These are phyloP conservation scores for Dothiorella sarmentorum DNA, from an alignment of 2,329 filamentous ascomycete species.

Conservation along the genomic window DNA sequence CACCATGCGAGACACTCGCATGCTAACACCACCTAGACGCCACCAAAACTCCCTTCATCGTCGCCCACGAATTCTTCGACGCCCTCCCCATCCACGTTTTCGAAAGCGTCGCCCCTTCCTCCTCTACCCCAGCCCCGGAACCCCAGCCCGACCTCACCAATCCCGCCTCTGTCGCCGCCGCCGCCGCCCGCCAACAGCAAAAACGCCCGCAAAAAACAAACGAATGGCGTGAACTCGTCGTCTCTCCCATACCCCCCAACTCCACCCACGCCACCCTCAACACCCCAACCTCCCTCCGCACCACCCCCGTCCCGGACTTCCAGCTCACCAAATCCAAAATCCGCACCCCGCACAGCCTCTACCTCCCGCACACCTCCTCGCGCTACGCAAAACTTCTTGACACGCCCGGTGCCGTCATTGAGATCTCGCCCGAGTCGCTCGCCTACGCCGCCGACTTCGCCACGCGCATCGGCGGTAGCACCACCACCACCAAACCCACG, in stretches of 20 bases:
- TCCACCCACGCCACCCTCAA: conserved; percentile 56
- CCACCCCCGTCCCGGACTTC: conserved; percentile 65
- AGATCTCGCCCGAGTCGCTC: conserved; percentile 84
- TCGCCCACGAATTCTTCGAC: conserved; percentile 98
- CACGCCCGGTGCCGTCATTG: conserved; percentile 68
- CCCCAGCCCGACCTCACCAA: conserved; percentile 34
- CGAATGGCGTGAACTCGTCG: conserved; percentile 44
- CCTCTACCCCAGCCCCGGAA: conserved; percentile 41
- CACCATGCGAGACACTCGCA: neutral
- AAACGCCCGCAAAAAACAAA: conserved; percentile 33
- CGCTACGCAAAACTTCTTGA: conserved; percentile 74
- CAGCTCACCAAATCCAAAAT: conserved; percentile 73
- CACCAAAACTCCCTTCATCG: conserved; percentile 79
- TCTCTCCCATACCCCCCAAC: conserved; percentile 39
- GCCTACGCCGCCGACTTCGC: conserved; percentile 81
- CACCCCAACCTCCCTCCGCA: conserved; percentile 27
- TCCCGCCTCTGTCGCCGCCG: conserved; percentile 41
- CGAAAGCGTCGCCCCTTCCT: conserved; percentile 61
- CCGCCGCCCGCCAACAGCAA: conserved; percentile 40
- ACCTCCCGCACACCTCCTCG: conserved; percentile 76
- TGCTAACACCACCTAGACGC: conserved; percentile 47
- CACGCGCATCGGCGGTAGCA: conserved; percentile 70
- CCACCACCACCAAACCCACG: conserved; percentile 49
- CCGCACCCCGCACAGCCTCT: conserved; percentile 76
- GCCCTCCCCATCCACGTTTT: conserved; percentile 95